A percentile compares a stretch with the other conserved stretches of the same genome.
phyloP scores from a whole-genome alignment of 2,329 filamentous ascomycete genomes.

The Fusarium solani-melongenae region DNA sequence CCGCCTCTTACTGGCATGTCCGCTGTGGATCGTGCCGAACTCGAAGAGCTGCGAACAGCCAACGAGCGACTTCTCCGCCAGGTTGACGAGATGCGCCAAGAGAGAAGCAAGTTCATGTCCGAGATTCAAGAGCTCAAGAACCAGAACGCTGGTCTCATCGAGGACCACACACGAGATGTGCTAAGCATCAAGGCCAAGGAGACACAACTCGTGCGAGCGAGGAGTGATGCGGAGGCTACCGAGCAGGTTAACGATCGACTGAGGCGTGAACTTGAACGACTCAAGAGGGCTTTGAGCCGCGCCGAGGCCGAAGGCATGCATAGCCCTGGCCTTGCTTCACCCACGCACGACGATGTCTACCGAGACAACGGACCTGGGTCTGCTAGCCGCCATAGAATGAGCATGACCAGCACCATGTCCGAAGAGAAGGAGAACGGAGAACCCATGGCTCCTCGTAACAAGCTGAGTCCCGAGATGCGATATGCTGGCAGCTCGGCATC shows the following conservation, averaged over 20 bases:
- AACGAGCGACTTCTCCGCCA: slow-evolving; percentile 82
- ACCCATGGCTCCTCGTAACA: slow-evolving; percentile 58
- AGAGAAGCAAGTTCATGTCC: slow-evolving; percentile 82
- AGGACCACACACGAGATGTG: slow-evolving; percentile 95
- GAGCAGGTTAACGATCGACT: slow-evolving; percentile 88
- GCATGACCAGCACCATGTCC: slow-evolving; percentile 73
- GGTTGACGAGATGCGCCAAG: slow-evolving; percentile 83
- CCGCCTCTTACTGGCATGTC: slow-evolving; percentile 74
- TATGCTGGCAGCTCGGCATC: slow-evolving; percentile 62
- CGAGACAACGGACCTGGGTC: slow-evolving; percentile 60
- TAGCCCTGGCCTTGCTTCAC: slow-evolving; percentile 60
- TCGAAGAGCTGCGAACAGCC: slow-evolving; percentile 87
- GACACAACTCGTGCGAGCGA: slow-evolving; percentile 91
- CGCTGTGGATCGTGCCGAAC: slow-evolving; percentile 87
- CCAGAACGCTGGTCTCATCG: slow-evolving; percentile 95
- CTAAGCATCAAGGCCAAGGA: slow-evolving; percentile 98
- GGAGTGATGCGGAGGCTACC: slow-evolving; percentile 88
- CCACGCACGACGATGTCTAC: slow-evolving; percentile 69
- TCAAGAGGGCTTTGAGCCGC: slow-evolving; percentile 85
- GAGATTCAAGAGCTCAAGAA: slow-evolving; percentile 96
- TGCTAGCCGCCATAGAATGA: slow-evolving; percentile 63
- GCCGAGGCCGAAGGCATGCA: slow-evolving; percentile 58
- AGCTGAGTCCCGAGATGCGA: slow-evolving; percentile 66
- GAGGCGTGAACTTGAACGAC: slow-evolving; percentile 86
- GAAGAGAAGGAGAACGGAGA: slow-evolving; percentile 83